Evolutionary conservation across 345 rosid genomes (phyloP), one percentile per base, ranked within the genome.

Genomic region (Reutealis trisperma): DNA sequence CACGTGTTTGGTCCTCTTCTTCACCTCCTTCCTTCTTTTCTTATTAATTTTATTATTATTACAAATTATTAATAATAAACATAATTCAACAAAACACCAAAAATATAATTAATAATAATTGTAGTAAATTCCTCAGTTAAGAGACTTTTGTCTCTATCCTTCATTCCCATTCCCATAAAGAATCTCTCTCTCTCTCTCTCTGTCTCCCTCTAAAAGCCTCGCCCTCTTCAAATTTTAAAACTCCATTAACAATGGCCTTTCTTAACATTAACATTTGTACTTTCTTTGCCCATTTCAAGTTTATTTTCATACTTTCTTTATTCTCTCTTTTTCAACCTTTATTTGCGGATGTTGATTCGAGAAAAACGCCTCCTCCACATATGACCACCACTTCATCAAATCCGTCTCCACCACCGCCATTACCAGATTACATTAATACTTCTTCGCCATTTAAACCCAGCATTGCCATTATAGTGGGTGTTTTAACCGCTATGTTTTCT

Each of bases 401-500:
- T 22, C 71, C 77, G 14, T 45, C 63, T 37, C 51, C 68, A 1
- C 70, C 59, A 2, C 78, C 77, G 6, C 72, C 81, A 21, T 6
- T 71, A 63, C 65, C 91, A 13, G 41, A 37, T 47, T 13, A 18
- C 8, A 15, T 32, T 16, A 64, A 64, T 21, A 6, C 69, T 11
- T 18, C 59, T 11, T 14, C 72, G 0, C 76, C 94, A 0, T 84
- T 93, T 77, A 86, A 83, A 69, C 97, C 98, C 1, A 89, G 87
- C 83, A 81, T 90, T 59, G 91, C 90, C 8, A 87, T 91, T 11
- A 49, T 88, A 0, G 80, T 93, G 27, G 95, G 85, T 44, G 80
- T 93, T n/a, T 84, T 93, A 18, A 89, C 98, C 32, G 84, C 89
- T 22, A 32, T 88, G 37, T 93, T 91, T 81, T 91, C 94, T 14